phyloP scores from a whole-genome alignment of 2,329 filamentous ascomycete genomes.

The Fusarium sulawesiense region DNA sequence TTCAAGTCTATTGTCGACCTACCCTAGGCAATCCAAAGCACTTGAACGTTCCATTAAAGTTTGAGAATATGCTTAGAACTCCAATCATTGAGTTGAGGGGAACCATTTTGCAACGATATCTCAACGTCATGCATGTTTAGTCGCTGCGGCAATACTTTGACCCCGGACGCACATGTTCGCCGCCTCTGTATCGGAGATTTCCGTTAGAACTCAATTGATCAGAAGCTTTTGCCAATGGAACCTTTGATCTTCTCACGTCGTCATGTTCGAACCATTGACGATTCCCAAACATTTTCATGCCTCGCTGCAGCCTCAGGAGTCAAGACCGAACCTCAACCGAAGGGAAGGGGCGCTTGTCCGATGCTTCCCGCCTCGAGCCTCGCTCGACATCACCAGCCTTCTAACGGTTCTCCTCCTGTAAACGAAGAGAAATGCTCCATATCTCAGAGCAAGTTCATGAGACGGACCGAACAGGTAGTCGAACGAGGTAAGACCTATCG shows the following conservation, averaged over 20 bases:
- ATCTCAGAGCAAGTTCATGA: not conserved
- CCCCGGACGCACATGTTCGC: not conserved
- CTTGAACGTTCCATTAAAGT: too few relatives aligned
- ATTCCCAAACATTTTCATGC: slow-evolving; percentile 9
- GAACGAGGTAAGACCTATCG: not conserved
- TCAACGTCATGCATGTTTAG: not conserved
- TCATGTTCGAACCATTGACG: not conserved
- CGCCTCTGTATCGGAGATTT: not conserved
- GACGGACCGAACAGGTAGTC: slow-evolving; percentile 20
- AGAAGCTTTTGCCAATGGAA: not conserved
- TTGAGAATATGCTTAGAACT: too few relatives aligned
- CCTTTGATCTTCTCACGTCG: not conserved
- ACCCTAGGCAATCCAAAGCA: not conserved
- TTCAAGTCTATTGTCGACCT: not conserved
- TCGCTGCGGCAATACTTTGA: not conserved
- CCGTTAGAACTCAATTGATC: not conserved
- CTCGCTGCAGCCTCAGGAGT: not conserved
- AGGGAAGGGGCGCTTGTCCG: not conserved
- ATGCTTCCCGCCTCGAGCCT: not conserved
- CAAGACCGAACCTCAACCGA: not conserved
- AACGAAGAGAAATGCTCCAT: not conserved
- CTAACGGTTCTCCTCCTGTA: not conserved
- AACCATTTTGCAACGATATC: not conserved
- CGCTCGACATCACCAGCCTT: not conserved
- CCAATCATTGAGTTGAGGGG: not conserved